Evolutionary conservation across 2,329 filamentous ascomycete species (phyloP).

Genomic region (Furcasterigmium sp.): DNA sequence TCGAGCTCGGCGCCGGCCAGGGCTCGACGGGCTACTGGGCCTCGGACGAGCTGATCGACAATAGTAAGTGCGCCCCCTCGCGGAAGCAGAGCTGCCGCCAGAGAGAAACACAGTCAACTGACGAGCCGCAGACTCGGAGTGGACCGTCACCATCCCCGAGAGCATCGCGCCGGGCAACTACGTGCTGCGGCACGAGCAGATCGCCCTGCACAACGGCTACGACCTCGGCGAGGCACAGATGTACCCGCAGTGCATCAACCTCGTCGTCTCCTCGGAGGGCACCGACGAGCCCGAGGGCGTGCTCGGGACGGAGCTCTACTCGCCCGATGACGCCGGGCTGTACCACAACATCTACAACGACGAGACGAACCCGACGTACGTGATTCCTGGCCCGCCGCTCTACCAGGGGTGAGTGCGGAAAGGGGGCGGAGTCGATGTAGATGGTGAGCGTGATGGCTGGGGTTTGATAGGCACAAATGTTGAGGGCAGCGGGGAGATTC

Average conservation of each 20-base stretch:
- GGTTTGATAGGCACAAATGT: no score
- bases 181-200: constrained; percentile 46
- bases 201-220: constrained; percentile 39
- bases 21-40: constrained; percentile 35
- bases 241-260: constrained; percentile 46
- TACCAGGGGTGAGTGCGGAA: no score
- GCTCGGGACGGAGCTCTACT: constrained; percentile 22
- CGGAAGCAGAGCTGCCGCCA: no score
- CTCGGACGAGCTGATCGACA: constrained; percentile 33
- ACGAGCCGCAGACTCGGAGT: constrained; percentile 14
- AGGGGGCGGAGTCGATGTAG: no score
- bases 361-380: no score
- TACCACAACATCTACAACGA: constrained; percentile 18
- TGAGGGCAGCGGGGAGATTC: no score
- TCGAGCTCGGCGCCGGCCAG: no score
- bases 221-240: constrained; percentile 41
- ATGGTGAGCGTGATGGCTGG: no score
- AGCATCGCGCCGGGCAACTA: constrained; percentile 32
- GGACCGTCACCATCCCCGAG: constrained; percentile 25
- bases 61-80: constrained; percentile 16
- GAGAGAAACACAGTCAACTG: no score
- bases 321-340: constrained; percentile 22
- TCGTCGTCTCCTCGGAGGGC: constrained; percentile 35
- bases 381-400: no score
- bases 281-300: constrained; percentile 24